These are phyloP conservation scores for Pyrenophora teres DNA, from an alignment of 2,329 filamentous ascomycete genomes.

Conservation along the genomic window DNA sequence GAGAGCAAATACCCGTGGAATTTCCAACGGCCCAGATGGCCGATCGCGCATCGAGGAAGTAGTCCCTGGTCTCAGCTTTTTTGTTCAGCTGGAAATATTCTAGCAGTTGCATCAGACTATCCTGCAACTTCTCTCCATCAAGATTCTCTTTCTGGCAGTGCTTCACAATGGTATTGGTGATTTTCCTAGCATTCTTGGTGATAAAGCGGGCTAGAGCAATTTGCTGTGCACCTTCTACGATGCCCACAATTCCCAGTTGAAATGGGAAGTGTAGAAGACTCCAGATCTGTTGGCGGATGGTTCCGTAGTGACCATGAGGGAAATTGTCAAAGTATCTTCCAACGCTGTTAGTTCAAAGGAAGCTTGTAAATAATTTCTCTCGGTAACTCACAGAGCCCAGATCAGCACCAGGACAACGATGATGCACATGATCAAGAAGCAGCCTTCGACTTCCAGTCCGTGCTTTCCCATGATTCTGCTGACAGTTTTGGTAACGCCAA, in stretches of 20 bases:
- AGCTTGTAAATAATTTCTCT: not conserved
- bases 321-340: slow-evolving; percentile 60
- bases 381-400: slow-evolving; percentile 57
- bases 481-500: slow-evolving; percentile 63
- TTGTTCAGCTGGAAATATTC: slow-evolving; percentile 39
- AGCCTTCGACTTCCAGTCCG: slow-evolving; percentile 42
- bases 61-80: slow-evolving; percentile 35
- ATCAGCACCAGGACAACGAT: slow-evolving; percentile 55
- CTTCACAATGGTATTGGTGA: slow-evolving; percentile 46
- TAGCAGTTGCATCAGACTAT: slow-evolving; percentile 30
- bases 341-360: not conserved
- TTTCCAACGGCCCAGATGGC: slow-evolving; percentile 36
- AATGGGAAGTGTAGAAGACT: slow-evolving; percentile 65
- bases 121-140: slow-evolving; percentile 38
- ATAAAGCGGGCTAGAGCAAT: slow-evolving; percentile 56
- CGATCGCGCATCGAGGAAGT: slow-evolving; percentile 14
- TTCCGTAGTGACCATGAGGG: slow-evolving; percentile 56
- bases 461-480: slow-evolving; percentile 45
- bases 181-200: slow-evolving; percentile 51
- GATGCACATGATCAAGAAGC: slow-evolving; percentile 45
- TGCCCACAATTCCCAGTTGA: slow-evolving; percentile 65
- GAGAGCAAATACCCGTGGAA: slow-evolving; percentile 38
- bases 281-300: slow-evolving; percentile 64
- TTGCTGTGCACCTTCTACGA: slow-evolving; percentile 67
- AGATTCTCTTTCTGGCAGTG: slow-evolving; percentile 41